Evolutionary conservation across 768 basidiomycete genomes (phyloP), one percentile per base, ranked within the genome.

Genomic region (Suillus subalutaceus): DNA sequence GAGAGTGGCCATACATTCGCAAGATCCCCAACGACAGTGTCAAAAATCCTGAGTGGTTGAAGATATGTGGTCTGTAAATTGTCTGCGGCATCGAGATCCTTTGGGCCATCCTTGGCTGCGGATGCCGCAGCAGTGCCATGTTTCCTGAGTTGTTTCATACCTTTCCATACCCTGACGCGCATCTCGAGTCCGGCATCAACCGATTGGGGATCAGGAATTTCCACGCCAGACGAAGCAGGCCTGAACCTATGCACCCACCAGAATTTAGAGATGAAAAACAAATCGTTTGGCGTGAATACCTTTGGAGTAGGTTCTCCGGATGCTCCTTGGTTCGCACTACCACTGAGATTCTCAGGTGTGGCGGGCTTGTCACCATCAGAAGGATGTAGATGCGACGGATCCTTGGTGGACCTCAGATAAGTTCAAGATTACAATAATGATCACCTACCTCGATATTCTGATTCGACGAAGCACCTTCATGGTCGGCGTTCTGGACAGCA

Each of bases 21-120:
- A 15, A 65, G 35, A 23, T 35, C 23, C 23, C 2, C 35, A 9
- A 62, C 8, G n/a, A 15, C 64, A 7, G 64, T 13, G 26, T 65
- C 41, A 5, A 65, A 60, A 43, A 62, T 37, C 2, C 2, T 65
- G 20, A 65, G 57, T 8, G 64, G 57, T 59, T 61, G 57, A 3
- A 60, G 57, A 32, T 44, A 44, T 8, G 55, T 44, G 12, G 35
- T n/a, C 13, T 59, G 13, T 35, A 64, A 23, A 20, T 41, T 9
- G 13, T 63, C 4, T 37, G 15, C 15, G 7, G 7, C 15, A 53
- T 6, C 15, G 8, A 53, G 26, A 53, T 6, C 7, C 7, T 6
- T 13, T 30, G 6, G 7, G 26, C 26, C 52, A 53, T 53, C 26
- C 8, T 16, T 26, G 15, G 15, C 15, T 2, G 23, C 1, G 26